These are phyloP conservation scores for Globisporangium barbulae DNA, from an alignment of 352 stramenopile species.

Conservation along the genomic window DNA sequence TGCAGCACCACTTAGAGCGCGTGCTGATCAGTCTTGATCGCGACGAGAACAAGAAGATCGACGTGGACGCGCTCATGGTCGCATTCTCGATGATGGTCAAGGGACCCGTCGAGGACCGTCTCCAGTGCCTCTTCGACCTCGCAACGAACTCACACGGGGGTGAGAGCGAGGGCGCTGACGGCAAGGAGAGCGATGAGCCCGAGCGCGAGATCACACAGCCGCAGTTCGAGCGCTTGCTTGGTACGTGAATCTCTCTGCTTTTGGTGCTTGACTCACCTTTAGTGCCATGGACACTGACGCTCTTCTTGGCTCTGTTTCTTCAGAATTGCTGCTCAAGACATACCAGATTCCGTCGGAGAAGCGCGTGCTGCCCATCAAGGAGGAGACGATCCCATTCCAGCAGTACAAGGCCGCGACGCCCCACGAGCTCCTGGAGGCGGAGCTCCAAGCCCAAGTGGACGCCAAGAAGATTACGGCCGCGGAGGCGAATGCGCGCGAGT, in stretches of 20 bases:
- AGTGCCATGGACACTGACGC: background rate
- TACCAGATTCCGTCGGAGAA: constrained; percentile 87
- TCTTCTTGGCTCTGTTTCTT: background rate
- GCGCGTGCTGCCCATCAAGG: constrained; percentile 58
- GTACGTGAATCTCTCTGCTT: constrained; percentile 13
- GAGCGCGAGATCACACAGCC: constrained; percentile 51
- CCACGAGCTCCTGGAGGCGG: constrained; percentile 31
- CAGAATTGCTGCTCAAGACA: constrained; percentile 66
- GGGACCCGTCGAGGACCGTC: constrained; percentile 59
- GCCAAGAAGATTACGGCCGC: constrained; percentile 54
- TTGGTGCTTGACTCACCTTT: background rate
- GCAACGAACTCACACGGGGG: constrained; percentile 35
- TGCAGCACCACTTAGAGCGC: constrained; percentile 72
- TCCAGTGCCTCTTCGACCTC: constrained; percentile 71
- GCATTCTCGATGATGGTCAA: constrained; percentile 85
- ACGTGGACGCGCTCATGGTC: constrained; percentile 71
- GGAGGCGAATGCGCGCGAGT: constrained; percentile 40
- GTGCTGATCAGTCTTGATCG: constrained; percentile 65
- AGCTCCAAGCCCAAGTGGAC: constrained; percentile 37
- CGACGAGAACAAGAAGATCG: constrained; percentile 49
- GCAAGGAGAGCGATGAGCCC: constrained; percentile 13
- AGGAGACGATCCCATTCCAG: constrained; percentile 78
- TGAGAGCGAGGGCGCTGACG: constrained; percentile 1
- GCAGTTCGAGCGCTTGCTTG: constrained; percentile 58
- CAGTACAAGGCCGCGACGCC: constrained; percentile 54